Evolutionary conservation across 2,329 filamentous ascomycete species (phyloP).

Genomic region (Aspergillus fumigatus): DNA sequence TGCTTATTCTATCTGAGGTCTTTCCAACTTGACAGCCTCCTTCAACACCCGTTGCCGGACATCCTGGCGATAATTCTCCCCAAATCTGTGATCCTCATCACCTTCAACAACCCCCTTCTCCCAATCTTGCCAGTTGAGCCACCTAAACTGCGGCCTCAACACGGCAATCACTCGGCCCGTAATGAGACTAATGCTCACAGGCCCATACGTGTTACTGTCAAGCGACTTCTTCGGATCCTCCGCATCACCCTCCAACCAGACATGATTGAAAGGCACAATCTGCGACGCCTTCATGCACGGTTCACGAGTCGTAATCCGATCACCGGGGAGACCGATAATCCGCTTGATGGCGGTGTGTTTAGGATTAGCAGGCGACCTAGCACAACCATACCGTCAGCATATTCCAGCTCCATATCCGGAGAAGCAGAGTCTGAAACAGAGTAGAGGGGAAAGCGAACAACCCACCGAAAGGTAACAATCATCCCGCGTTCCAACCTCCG

Average conservation of each 20-base stretch:
- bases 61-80: constrained; percentile 28
- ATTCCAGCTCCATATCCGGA: constrained; percentile 1
- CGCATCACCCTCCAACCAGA: constrained; percentile 95
- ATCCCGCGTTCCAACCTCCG: constrained; percentile 63
- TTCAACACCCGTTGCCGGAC: constrained; percentile 35
- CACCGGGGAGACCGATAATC: constrained; percentile 74
- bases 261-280: constrained; percentile 72
- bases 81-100: constrained; percentile 19
- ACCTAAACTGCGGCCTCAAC: constrained; percentile 55
- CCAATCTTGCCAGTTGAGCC: constrained; percentile 36
- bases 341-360: constrained; percentile 72
- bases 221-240: constrained; percentile 58
- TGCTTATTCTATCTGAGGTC: constrained; percentile 21
- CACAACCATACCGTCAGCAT: not conserved
- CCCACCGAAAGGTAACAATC: constrained; percentile 60
- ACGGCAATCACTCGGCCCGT: constrained; percentile 70
- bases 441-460: not conserved
- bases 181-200: constrained; percentile 70
- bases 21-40: constrained; percentile 33
- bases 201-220: constrained; percentile 90
- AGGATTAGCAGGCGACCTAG: constrained; percentile 66
- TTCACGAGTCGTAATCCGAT: constrained; percentile 63
- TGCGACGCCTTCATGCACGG: constrained; percentile 53
- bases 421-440: not conserved
- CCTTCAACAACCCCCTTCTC: constrained; percentile 25